Percentiles rank a stretch among this genome's conserved stretches.
phyloP scores from a whole-genome alignment of 208 protist species.

The Crithidia bombi region DNA sequence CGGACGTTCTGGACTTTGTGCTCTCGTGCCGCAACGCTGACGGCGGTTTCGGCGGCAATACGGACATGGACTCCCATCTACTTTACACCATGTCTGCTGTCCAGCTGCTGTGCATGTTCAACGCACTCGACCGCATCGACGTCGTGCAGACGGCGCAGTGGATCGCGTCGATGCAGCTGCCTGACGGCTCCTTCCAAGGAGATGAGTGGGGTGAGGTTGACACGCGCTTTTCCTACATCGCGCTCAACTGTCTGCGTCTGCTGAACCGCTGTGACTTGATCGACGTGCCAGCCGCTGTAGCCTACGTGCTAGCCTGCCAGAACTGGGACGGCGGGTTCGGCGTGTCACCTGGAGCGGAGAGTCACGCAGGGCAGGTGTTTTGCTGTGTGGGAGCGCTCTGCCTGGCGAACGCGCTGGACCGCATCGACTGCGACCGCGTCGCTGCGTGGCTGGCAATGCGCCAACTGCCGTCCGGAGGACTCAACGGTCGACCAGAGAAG shows the following conservation, averaged over 20 bases:
- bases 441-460: constrained; percentile 98
- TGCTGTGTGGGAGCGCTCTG: constrained; percentile 97
- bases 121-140: constrained; percentile 72
- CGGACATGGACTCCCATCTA: constrained; percentile 97
- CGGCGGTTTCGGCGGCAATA: constrained; percentile 98
- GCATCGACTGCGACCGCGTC: constrained; percentile 93
- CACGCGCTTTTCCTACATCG: constrained; percentile 98
- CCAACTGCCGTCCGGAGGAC: constrained; percentile 96
- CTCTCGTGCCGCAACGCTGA: constrained; percentile 90
- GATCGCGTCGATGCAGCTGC: constrained; percentile 93
- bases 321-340: constrained; percentile 99
- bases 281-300: constrained; percentile 88
- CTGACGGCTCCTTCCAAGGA: constrained; percentile 98
- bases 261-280: constrained; percentile 80
- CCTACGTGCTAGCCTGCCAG: constrained; percentile 93
- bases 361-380: constrained; percentile 98
- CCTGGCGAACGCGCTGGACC: constrained; percentile 90
- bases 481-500: constrained; percentile 99
- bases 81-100: constrained; percentile 98
- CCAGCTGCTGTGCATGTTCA: constrained; percentile 93
- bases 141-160: constrained; percentile 65
- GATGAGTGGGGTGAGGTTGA: constrained; percentile 99
- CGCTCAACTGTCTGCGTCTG: constrained; percentile 94
- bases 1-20: constrained; percentile 94
- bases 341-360: constrained; percentile 94